These are phyloP conservation scores for Penicillium maclennaniae DNA, from an alignment of 495 filamentous ascomycete genomes.

Conservation along the genomic window DNA sequence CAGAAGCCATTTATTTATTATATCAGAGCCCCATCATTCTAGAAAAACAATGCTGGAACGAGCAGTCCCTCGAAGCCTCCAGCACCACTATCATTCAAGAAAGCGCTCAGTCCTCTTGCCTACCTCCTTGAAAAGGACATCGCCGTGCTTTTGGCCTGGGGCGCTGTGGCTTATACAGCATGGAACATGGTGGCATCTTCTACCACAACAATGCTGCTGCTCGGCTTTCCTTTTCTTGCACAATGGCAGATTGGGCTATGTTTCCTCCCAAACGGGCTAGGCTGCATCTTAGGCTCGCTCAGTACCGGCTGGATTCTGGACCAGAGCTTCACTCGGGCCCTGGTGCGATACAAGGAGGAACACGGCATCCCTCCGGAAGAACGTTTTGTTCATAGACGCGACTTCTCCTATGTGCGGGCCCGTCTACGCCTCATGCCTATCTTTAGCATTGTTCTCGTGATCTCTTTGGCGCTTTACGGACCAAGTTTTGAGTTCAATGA, in stretches of 20 bases:
- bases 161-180: slow-evolving; percentile 2
- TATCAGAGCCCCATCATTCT: background rate
- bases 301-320: slow-evolving; percentile 18
- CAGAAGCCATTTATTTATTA: slow-evolving; percentile 2
- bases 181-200: slow-evolving; percentile 6
- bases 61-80: background rate
- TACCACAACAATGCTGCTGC: slow-evolving; percentile 3
- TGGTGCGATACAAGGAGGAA: slow-evolving; percentile 6
- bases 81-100: background rate
- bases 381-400: background rate
- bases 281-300: slow-evolving; percentile 19
- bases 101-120: background rate
- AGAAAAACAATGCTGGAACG: background rate
- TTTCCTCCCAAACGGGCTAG: slow-evolving; percentile 11
- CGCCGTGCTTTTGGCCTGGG: background rate
- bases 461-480: slow-evolving; percentile 16
- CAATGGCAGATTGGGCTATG: slow-evolving; percentile 3
- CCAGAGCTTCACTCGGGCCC: slow-evolving; percentile 9
- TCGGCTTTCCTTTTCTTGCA: background rate
- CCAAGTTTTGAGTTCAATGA: slow-evolving; percentile 23
- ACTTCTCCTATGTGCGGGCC: slow-evolving; percentile 16
- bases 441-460: slow-evolving; percentile 12
- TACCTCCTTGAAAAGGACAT: slow-evolving; percentile 2
- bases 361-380: slow-evolving; percentile 1
- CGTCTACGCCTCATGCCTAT: slow-evolving; percentile 20